Base-by-base conservation (phyloP, 2,329 filamentous ascomycete genomes). In the Alternaria viburni region DNA sequence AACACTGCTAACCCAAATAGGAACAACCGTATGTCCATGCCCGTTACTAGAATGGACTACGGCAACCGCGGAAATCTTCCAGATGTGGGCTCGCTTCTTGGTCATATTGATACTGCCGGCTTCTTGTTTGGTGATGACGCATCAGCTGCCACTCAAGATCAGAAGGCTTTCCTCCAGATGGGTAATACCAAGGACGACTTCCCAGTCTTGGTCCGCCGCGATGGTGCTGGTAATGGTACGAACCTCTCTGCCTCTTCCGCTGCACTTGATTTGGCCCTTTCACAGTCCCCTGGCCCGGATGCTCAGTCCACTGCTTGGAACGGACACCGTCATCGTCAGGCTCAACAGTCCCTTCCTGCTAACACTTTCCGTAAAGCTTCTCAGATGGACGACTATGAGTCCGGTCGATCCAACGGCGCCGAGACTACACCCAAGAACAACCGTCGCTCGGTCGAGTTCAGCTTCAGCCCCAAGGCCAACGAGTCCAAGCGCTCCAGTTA, bases 11-110 rank as follows among this genome's bases (percentile, higher is more conserved):
- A 58, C 61, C 61, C 30, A 56, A 55, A 54, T 72, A 96, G 93
- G 70, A 86, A 90, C 64, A 96, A 97, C 79, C 91, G 95, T 68
- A 97, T 97, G 81, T 97, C 95, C 5, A 94, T 97, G 91, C 95
- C 95, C 30, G 91, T 95, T 55, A 93, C 91, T 51, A 87, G 87
- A 64, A 88, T 89, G 69, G 88, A 90, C 69, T 89, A 86, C 69
- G 87, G 90, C 66, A 82, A 89, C 72, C 89, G 91, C 51, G 67
- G 71, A 41, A 86, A 77, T 64, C 76, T 82, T 51, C 78, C 83
- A 45, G 83, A 84, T 59, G 74, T 83, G 44, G 77, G 78, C 45
- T 79, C 81, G 23, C 79, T 89, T 71, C 79, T 97, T 61, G 93
- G 96, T 66, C 90, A 92, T 70, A 93, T 93, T 74, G 94, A 96